Base-by-base conservation (phyloP, 2,329 filamentous ascomycete genomes). In the Exophiala mesophila region DNA sequence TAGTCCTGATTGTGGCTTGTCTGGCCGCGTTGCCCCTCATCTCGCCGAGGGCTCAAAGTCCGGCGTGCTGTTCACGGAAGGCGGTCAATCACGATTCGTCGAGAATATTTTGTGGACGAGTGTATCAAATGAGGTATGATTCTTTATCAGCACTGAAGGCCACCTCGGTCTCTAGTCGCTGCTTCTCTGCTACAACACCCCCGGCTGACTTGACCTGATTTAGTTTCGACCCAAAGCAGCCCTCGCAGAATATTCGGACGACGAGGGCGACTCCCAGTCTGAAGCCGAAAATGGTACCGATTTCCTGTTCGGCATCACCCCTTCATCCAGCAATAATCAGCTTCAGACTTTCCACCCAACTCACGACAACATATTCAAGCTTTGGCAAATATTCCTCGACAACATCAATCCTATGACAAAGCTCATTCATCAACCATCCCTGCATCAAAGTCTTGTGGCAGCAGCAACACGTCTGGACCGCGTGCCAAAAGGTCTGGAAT, bases 391-490 rank as follows among this genome's bases (percentile, higher is more conserved):
- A 6, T 88, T 82, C 52, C 66, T 88, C 4, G 79, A 86, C 36
- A 80, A 85, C 47, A 79, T 89, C 41, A 84, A 89, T 55, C 84
- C 85, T 0, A 60, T 88, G 33, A 77, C 79, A 52, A 89, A 88
- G 58, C 57, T 80, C 33, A 78, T 87, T 17, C 85, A 90, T 57
- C 74, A 82, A 1, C 84, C 85, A 0, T 80, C 80, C 0, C 62
- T 87, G 3, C 80, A 88, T 55, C 73, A 75, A 2, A 73, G 76
- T 33, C 67, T 88, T 5, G 71, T 83, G 26, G 76, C 84, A 44
- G 80, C 81, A 2, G 75, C 73, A 7, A 23, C 45, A 50, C 32
- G 59, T 47, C 47, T 66, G 40, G 20, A 57, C 44, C 21, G 53
- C 41, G 15, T 52, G 7, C 67, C 76, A 4, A 41, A 36, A 28